Conservation (phyloP, 495 filamentous ascomycete species). For the Choiromyces venosus region DNA sequence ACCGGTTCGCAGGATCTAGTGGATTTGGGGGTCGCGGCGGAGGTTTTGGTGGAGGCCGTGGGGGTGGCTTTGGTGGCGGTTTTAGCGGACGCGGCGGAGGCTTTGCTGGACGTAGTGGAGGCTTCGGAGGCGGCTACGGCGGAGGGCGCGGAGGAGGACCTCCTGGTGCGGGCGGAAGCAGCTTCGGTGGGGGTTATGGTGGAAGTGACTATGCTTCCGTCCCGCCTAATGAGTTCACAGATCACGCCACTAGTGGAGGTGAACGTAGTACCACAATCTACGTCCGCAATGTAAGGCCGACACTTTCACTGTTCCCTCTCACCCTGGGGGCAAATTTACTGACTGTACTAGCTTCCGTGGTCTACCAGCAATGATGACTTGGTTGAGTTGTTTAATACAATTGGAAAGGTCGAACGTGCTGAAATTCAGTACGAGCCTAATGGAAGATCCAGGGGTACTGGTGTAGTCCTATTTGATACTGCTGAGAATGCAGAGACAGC, state of each 20-base stretch:
- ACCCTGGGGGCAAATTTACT: constrained; percentile 30
- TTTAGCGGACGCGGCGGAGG: constrained; percentile 55
- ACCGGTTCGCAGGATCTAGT: constrained; percentile 75
- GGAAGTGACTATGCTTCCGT: constrained; percentile 49
- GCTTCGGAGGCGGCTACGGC: constrained; percentile 49
- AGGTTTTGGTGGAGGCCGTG: constrained; percentile 53
- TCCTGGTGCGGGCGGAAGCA: constrained; percentile 46
- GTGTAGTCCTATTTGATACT: constrained; percentile 87
- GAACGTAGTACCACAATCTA: constrained; percentile 82
- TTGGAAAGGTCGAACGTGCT: constrained; percentile 93
- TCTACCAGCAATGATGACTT: constrained; percentile 97
- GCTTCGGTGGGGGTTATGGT: constrained; percentile 37
- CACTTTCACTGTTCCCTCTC: neutral
- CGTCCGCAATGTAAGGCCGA: constrained; percentile 86
- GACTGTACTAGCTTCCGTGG: constrained; percentile 72
- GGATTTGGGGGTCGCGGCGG: constrained; percentile 50
- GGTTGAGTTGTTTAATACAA: constrained; percentile 92
- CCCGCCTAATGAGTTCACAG: constrained; percentile 93
- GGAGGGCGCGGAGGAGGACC: constrained; percentile 46
- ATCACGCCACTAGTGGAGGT: constrained; percentile 80
- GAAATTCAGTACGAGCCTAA: constrained; percentile 98
- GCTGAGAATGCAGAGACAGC: constrained; percentile 82
- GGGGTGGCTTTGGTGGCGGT: constrained; percentile 55
- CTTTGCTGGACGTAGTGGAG: constrained; percentile 46
- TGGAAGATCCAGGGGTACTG: constrained; percentile 88